phyloP scores from a whole-genome alignment of 441 rosid genomes.

The Raphanus hybrid region DNA sequence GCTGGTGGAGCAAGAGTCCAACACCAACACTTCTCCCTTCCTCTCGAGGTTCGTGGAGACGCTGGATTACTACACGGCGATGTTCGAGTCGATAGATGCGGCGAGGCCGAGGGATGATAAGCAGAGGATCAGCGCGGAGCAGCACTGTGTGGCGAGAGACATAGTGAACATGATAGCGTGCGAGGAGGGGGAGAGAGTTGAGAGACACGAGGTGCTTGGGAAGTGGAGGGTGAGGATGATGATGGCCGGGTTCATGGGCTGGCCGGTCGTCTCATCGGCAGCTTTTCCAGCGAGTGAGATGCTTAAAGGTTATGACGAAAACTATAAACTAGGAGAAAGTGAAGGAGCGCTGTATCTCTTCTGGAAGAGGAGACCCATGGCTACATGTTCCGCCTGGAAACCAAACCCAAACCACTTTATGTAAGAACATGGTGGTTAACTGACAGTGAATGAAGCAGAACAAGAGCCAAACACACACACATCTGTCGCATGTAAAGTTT shows the following conservation, averaged over 20 bases:
- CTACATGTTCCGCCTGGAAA: constrained; percentile 46
- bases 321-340: constrained; percentile 39
- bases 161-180: constrained; percentile 51
- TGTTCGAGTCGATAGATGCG: constrained; percentile 49
- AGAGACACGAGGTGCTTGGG: constrained; percentile 46
- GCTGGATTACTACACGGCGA: constrained; percentile 46
- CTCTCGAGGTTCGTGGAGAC: constrained; percentile 43
- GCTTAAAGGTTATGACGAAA: constrained; percentile 40
- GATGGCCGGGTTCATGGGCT: constrained; percentile 46
- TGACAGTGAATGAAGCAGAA: constrained; percentile 22
- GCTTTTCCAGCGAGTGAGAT: constrained; percentile 40
- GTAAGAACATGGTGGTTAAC: constrained; percentile 20
- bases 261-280: constrained; percentile 33
- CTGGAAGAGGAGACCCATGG: constrained; percentile 48
- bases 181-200: constrained; percentile 47
- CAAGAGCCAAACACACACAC: constrained; percentile 22
- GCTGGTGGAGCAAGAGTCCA: constrained; percentile 47
- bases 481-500: constrained; percentile 38
- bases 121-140: constrained; percentile 48
- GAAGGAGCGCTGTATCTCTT: constrained; percentile 45
- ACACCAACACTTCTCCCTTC: constrained; percentile 46
- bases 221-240: constrained; percentile 45
- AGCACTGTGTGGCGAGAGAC: constrained; percentile 48
- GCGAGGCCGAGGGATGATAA: constrained; percentile 39
- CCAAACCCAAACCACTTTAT: constrained; percentile 38